These are phyloP conservation scores for Kitagawia praeruptora DNA, from an alignment of 129 eudicot genomes.

Conservation along the genomic window DNA sequence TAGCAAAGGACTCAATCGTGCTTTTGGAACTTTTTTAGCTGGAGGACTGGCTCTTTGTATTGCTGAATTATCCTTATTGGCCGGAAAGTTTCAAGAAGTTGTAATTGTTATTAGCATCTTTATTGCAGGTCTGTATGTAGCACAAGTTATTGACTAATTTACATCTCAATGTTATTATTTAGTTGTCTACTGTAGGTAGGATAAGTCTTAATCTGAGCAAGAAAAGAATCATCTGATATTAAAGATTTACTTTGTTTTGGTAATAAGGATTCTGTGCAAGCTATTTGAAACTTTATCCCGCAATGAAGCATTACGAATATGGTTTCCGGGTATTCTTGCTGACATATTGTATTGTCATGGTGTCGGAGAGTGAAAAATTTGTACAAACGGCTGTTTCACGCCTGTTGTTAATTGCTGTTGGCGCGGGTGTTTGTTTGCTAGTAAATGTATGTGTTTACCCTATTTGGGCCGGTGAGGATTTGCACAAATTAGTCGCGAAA, in stretches of 20 bases:
- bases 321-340: conserved; percentile 79
- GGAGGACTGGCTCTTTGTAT: conserved; percentile 56
- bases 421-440: conserved; percentile 62
- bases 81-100: conserved; percentile 45
- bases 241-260: not conserved
- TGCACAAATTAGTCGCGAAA: conserved; percentile 77
- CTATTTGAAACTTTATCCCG: conserved; percentile 64
- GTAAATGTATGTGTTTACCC: conserved; percentile 73
- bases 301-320: conserved; percentile 71
- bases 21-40: conserved; percentile 70
- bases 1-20: conserved; percentile 75
- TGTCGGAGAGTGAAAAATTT: conserved; percentile 58
- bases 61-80: conserved; percentile 42
- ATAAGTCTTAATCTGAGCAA: not conserved
- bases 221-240: not conserved
- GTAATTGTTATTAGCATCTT: conserved; percentile 61
- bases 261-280: conserved; percentile 53
- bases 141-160: not conserved
- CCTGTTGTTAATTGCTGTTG: conserved; percentile 59
- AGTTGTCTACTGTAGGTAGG: not conserved
- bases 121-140: conserved; percentile 29
- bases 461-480: conserved; percentile 91
- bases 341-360: conserved; percentile 67
- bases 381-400: conserved; percentile 54
- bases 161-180: not conserved